phyloP scores from a whole-genome alignment of 768 basidiomycete species.

The Mycena rebaudengoi region DNA sequence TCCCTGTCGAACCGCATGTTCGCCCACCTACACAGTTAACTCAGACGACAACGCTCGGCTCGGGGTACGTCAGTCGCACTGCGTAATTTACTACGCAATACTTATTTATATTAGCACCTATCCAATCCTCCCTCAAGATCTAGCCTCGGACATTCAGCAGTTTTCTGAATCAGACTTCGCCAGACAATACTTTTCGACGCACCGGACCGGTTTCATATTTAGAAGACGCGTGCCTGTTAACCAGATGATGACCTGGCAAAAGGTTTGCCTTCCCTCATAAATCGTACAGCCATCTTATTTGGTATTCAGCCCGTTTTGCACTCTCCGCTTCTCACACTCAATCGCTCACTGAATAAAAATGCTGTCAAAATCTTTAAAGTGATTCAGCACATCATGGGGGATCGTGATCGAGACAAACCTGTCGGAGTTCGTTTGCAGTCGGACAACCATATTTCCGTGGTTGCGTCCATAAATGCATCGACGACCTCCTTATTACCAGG shows the following conservation, averaged over 20 bases:
- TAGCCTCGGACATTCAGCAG: conserved; percentile 86
- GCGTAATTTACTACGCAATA: conserved; percentile 16
- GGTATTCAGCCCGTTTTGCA: conserved; percentile 62
- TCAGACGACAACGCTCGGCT: conserved; percentile 59
- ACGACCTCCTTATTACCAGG: conserved; percentile 52
- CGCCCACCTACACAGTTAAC: conserved; percentile 34
- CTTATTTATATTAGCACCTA: conserved; percentile 59
- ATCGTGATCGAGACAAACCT: conserved; percentile 77
- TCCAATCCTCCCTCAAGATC: conserved; percentile 80
- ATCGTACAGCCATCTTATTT: not conserved
- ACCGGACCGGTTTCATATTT: conserved; percentile 90
- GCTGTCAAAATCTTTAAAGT: conserved; percentile 89
- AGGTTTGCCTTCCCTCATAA: conserved; percentile 47
- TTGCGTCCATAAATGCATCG: conserved; percentile 54
- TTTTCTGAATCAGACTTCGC: conserved; percentile 91
- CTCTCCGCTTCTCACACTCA: conserved; percentile 78
- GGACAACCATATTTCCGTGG: conserved; percentile 54
- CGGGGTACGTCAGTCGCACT: conserved; percentile 64
- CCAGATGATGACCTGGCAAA: conserved; percentile 94
- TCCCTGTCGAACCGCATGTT: conserved; percentile 56
- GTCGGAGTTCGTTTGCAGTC: conserved; percentile 56
- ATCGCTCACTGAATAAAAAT: conserved; percentile 72
- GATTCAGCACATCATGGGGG: conserved; percentile 93
- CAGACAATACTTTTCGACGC: conserved; percentile 87
- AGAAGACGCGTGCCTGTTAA: conserved; percentile 81